Conservation (phyloP, 805 yeast species). For the Spathaspora passalidarum region DNA sequence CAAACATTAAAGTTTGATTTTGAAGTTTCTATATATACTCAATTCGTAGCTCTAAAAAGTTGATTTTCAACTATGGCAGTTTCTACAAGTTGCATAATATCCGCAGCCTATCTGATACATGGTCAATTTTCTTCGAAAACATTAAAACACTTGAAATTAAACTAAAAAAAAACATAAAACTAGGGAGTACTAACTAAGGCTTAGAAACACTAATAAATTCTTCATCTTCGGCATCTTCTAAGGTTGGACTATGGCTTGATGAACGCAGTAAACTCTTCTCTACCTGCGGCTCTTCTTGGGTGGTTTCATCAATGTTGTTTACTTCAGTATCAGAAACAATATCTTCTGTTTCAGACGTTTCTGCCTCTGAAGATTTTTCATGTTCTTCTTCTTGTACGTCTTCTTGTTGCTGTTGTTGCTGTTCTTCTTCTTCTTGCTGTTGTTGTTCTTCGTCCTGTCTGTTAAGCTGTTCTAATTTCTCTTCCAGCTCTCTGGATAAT, state of each 20-base stretch:
- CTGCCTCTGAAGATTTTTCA: background rate
- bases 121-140: background rate
- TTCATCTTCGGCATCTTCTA: conserved; percentile 32
- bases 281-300: background rate
- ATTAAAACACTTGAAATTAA: background rate
- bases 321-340: background rate
- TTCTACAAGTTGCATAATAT: no score
- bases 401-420: background rate
- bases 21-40: no score
- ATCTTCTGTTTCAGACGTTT: conserved; percentile 4
- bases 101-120: no score
- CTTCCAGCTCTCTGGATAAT: background rate
- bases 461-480: background rate
- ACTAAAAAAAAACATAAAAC: background rate
- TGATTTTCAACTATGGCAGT: no score
- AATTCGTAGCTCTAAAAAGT: no score
- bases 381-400: background rate
- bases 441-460: background rate
- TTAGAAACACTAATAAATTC: conserved; percentile 11
- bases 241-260: conserved; percentile 7
- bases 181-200: background rate
- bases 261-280: background rate
- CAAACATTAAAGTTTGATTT: no score
- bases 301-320: background rate
- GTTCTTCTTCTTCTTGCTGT: background rate